Evolutionary conservation across 2,329 filamentous ascomycete genomes (phyloP).

Genomic region (Penicillium palitans): DNA sequence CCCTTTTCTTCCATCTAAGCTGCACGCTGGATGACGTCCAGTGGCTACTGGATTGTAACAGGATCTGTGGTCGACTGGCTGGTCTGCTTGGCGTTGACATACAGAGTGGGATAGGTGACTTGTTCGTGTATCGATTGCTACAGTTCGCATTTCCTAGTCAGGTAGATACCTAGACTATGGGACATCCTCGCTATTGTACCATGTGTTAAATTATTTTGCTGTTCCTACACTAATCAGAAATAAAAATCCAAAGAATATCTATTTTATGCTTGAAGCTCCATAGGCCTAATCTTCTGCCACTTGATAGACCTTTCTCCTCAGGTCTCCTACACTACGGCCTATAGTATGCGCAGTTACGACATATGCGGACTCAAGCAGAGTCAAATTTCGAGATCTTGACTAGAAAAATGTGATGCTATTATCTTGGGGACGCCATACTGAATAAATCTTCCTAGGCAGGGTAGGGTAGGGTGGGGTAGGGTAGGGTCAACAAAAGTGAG

Average conservation of each 20-base stretch:
- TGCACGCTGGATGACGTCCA: neutral
- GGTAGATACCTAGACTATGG: neutral
- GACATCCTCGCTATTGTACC: neutral
- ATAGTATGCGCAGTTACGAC: too few species aligned
- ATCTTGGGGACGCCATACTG: too few species aligned
- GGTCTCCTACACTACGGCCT: too few species aligned
- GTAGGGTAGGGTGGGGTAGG: too few species aligned
- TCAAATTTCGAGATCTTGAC: too few species aligned
- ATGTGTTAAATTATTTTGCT: neutral
- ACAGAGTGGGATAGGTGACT: neutral
- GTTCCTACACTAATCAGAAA: neutral
- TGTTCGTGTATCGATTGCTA: neutral
- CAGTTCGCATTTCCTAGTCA: neutral
- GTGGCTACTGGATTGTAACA: neutral
- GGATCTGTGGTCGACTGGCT: neutral
- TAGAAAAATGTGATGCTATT: too few species aligned
- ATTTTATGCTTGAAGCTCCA: too few species aligned
- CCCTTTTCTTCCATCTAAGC: neutral
- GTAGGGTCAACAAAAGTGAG: too few species aligned
- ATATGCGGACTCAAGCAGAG: too few species aligned
- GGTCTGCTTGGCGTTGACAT: neutral
- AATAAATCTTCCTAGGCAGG: too few species aligned
- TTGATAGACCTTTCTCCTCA: too few species aligned
- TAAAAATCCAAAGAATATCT: constrained; percentile 11
- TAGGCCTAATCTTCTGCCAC: too few species aligned